phyloP scores from a whole-genome alignment of 228 moss, liverwort and hornwort genomes.

The Sphagnum fallax region DNA sequence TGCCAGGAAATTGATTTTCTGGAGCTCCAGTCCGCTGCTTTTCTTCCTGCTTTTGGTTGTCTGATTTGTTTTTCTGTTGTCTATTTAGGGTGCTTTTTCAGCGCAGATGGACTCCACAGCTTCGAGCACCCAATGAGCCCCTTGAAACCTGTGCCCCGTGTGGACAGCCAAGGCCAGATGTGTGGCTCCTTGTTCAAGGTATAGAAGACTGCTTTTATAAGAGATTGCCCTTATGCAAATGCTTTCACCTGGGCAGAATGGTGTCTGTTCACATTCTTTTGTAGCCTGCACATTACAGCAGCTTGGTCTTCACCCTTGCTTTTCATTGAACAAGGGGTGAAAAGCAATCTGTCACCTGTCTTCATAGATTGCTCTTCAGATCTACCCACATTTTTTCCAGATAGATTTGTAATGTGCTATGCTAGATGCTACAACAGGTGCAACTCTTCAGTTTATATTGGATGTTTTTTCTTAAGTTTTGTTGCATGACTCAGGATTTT shows the following conservation, averaged over 20 bases:
- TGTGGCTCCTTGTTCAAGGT: constrained; percentile 83
- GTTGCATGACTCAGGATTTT: no score
- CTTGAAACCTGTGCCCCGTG: constrained; percentile 68
- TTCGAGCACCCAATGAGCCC: constrained; percentile 57
- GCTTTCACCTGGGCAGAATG: background rate
- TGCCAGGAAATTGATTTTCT: no score
- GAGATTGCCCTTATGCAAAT: background rate
- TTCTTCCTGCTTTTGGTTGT: no score
- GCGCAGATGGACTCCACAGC: constrained; percentile 60
- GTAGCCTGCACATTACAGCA: no score
- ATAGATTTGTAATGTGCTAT: no score
- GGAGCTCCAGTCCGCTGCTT: no score
- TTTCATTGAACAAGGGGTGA: no score
- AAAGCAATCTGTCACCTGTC: background rate
- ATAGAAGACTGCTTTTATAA: background rate
- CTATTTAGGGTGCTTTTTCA: constrained; percentile 74
- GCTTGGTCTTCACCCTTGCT: no score
- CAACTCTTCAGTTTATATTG: no score
- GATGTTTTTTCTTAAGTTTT: no score
- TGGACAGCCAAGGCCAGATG: constrained; percentile 87
- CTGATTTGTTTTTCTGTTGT: background rate
- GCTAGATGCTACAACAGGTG: no score
- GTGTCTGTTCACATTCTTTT: background rate
- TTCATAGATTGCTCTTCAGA: background rate
- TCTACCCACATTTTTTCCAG: background rate